A percentile compares a stretch with the other conserved stretches of the same genome.
Evolutionary conservation across 495 filamentous ascomycete species (phyloP).

Genomic region (Penicillium angulare): DNA sequence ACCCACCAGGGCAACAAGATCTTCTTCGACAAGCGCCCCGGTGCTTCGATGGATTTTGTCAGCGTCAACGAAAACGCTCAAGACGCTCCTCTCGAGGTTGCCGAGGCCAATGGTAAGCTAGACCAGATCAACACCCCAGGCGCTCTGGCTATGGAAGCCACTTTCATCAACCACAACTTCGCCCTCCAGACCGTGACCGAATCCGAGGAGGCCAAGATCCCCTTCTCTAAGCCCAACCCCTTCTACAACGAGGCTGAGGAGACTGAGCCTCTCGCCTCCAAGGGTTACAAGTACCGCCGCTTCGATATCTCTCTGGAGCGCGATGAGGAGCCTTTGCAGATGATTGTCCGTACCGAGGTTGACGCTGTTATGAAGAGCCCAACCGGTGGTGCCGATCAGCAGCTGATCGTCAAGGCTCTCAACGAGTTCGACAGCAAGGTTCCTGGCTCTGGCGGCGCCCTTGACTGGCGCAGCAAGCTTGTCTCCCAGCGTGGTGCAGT

Average conservation of each 20-base stretch:
- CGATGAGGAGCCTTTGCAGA: constrained; percentile 83
- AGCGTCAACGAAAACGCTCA: constrained; percentile 99
- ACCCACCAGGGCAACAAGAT: constrained; percentile 88
- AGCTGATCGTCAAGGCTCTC: constrained; percentile 88
- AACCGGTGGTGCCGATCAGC: constrained; percentile 82
- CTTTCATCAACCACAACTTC: constrained; percentile 99
- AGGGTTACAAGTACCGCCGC: constrained; percentile 95
- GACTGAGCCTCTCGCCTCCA: constrained; percentile 86
- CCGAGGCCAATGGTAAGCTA: constrained; percentile 78
- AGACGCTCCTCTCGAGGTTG: constrained; percentile 86
- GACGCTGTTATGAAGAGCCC: constrained; percentile 95
- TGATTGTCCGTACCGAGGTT: constrained; percentile 93
- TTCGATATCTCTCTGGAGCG: constrained; percentile 93
- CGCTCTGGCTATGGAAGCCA: constrained; percentile 92
- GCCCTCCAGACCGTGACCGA: constrained; percentile 89
- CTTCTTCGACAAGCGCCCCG: constrained; percentile 97
- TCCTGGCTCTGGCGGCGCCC: constrained; percentile 85
- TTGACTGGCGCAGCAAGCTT: constrained; percentile 95
- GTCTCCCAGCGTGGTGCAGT: constrained; percentile 91
- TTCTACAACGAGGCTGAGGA: constrained; percentile 96
- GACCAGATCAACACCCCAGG: constrained; percentile 88
- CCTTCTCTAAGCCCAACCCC: constrained; percentile 86
- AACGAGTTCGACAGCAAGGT: constrained; percentile 99
- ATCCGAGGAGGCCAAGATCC: constrained; percentile 68
- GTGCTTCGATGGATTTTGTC: constrained; percentile 90